A percentile compares a stretch with the other conserved stretches of the same genome.
These are phyloP conservation scores for Sporothrix brasiliensis DNA, from an alignment of 2,329 filamentous ascomycete genomes.

Conservation along the genomic window DNA sequence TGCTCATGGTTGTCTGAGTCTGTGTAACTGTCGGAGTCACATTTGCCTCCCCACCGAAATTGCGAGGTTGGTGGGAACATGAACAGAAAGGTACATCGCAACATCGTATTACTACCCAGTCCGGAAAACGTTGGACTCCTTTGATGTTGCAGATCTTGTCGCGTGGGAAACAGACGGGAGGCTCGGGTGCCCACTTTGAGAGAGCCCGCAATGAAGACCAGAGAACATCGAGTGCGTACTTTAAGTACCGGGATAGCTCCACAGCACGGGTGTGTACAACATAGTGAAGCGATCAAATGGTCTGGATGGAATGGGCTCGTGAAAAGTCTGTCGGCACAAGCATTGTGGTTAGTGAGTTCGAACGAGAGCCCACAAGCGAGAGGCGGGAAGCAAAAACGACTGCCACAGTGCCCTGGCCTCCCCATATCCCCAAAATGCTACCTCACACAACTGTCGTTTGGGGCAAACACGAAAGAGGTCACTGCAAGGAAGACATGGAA, in stretches of 20 bases:
- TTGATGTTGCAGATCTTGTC: conserved; percentile 28
- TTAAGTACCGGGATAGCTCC: conserved; percentile 16
- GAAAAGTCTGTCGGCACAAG: neutral
- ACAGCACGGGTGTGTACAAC: conserved; percentile 1
- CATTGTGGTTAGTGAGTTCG: conserved; percentile 2
- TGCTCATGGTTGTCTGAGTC: neutral
- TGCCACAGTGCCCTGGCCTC: neutral
- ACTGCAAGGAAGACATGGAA: conserved; percentile 7
- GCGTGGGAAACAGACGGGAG: conserved; percentile 21
- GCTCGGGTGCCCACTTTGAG: neutral
- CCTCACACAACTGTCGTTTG: neutral
- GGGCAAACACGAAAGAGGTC: conserved; percentile 11
- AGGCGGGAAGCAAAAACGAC: neutral
- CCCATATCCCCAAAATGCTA: neutral
- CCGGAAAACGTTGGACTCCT: neutral
- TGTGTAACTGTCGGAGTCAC: neutral
- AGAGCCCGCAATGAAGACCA: conserved; percentile 3
- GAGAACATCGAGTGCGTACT: conserved; percentile 19
- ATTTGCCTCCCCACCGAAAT: conserved; percentile 1
- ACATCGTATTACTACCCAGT: no score
- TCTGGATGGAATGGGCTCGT: neutral
- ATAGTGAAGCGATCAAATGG: neutral
- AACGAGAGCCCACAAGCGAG: conserved; percentile 6
- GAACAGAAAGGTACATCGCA: neutral
- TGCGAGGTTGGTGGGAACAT: neutral